phyloP scores from a whole-genome alignment of 2,329 filamentous ascomycete species.

The Verruconis gallopava region DNA sequence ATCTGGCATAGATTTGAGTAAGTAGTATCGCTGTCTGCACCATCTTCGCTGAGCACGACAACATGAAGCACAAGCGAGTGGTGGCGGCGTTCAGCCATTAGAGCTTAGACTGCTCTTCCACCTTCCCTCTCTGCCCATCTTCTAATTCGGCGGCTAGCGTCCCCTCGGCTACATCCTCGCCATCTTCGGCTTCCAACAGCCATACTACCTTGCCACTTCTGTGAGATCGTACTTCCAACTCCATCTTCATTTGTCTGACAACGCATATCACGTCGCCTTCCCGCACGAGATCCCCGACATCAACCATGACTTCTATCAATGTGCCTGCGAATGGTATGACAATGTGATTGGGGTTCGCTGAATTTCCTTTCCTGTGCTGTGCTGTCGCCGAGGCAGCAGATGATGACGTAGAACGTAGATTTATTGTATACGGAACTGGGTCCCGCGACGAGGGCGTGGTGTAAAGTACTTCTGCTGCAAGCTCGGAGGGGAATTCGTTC shows the following conservation, averaged over 20 bases:
- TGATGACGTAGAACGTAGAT: slow-evolving; percentile 31
- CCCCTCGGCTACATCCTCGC: slow-evolving; percentile 43
- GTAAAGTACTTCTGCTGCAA: slow-evolving; percentile 41
- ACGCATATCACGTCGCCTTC: slow-evolving; percentile 44
- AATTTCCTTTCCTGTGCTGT: slow-evolving; percentile 37
- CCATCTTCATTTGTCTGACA: slow-evolving; percentile 58
- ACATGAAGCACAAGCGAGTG: too few relatives aligned
- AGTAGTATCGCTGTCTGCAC: too few relatives aligned
- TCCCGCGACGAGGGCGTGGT: slow-evolving; percentile 27
- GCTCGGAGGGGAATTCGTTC: slow-evolving; percentile 46
- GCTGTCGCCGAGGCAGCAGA: slow-evolving; percentile 27
- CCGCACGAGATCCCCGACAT: slow-evolving; percentile 39
- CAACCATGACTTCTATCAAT: slow-evolving; percentile 45
- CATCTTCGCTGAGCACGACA: too few relatives aligned
- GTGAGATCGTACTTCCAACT: slow-evolving; percentile 45
- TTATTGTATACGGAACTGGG: slow-evolving; percentile 30
- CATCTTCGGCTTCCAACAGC: slow-evolving; percentile 41
- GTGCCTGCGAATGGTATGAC: slow-evolving; percentile 46
- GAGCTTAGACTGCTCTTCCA: too few relatives aligned
- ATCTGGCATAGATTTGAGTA: too few relatives aligned
- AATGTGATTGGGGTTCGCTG: slow-evolving; percentile 38
- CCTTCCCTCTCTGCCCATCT: slow-evolving; percentile 13
- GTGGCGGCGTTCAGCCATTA: too few relatives aligned
- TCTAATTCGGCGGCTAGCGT: slow-evolving; percentile 39
- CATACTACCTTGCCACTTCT: slow-evolving; percentile 37